Base-by-base conservation (phyloP, 2,329 filamentous ascomycete genomes). In the Monosporascus ibericus region DNA sequence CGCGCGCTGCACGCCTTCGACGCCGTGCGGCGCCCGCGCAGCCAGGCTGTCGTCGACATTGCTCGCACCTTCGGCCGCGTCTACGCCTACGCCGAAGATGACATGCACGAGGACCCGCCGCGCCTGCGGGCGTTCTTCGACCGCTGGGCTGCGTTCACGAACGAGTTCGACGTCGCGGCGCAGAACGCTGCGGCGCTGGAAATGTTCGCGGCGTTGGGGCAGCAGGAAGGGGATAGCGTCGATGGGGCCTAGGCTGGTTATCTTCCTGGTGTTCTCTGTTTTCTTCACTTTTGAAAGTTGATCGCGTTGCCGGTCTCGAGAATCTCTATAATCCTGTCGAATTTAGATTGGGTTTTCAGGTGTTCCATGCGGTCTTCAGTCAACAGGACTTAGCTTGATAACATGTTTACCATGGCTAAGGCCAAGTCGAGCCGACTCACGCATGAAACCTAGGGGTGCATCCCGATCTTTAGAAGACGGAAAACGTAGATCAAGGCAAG, bases 31-130 rank as follows among this genome's bases (percentile, higher is more conserved):
- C 56, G 62, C 20, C 62, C 62, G 38, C 52, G 65, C n/a, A 66
- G 63, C 50, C 67, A 68, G 56, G 55, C 52, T 0, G 63, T 68
- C 6, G 65, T 68, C 0, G 64, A 67, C 5, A 30, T 69, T 11
- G 63, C 64, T 46, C 52, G 67, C 6, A 56, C 55, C 52, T 67
- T 68, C 44, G 58, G 63, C n/a, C 50, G 63, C 6, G 52, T 64
- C 39, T 65, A 65, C 36, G 61, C 58, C 18, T 65, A 60, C 40
- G 61, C 61, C 1, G 61, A 63, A 36, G 62, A 61, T 8, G 58
- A 54, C 17, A 63, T 69, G 55, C 61, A 68, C 22, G 63, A 67
- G 53, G 60, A 68, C 34, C 63, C 64, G 2, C 55, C 50, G 15
- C 42, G 60, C 37, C 62, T 66, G 60, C 60, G 48, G 55, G 24